Percentiles rank a stretch among this genome's conserved stretches.
phyloP scores from a whole-genome alignment of 2,329 filamentous ascomycete species.

The Sordariomycetes sp. region DNA sequence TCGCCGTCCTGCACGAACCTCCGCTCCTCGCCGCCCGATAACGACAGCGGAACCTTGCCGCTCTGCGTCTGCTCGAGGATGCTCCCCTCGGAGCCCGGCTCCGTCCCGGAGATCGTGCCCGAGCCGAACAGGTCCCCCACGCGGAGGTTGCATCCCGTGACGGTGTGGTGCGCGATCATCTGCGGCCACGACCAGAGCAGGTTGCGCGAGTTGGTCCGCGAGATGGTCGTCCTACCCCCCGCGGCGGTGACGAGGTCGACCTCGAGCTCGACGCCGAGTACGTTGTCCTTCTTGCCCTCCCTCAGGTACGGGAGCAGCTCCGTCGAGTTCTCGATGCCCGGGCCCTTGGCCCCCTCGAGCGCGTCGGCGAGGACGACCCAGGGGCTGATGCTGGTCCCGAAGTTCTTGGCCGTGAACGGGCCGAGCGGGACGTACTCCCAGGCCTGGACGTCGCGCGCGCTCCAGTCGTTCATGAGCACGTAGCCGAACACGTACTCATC shows the following conservation, averaged over 20 bases:
- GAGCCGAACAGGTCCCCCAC: slow-evolving; percentile 60
- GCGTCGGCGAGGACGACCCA: slow-evolving; percentile 49
- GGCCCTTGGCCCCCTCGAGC: slow-evolving; percentile 17
- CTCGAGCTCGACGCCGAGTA: slow-evolving; percentile 5
- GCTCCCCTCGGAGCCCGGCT: slow-evolving; percentile 25
- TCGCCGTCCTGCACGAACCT: slow-evolving; percentile 36
- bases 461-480: slow-evolving; percentile 50
- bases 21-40: slow-evolving; percentile 25
- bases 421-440: slow-evolving; percentile 47
- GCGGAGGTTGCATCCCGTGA: slow-evolving; percentile 59
- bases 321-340: slow-evolving; percentile 1
- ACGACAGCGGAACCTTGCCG: slow-evolving; percentile 30
- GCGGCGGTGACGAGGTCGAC: neutral
- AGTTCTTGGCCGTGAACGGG: slow-evolving; percentile 47
- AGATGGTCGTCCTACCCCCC: neutral
- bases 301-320: slow-evolving; percentile 2
- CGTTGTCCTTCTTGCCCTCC: neutral
- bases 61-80: slow-evolving; percentile 32
- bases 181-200: slow-evolving; percentile 68
- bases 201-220: slow-evolving; percentile 11
- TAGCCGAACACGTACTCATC: slow-evolving; percentile 60
- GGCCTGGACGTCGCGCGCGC: slow-evolving; percentile 43
- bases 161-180: slow-evolving; percentile 66
- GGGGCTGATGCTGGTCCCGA: slow-evolving; percentile 42
- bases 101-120: slow-evolving; percentile 26